A percentile compares a stretch with the other conserved stretches of the same genome.
Evolutionary conservation across 225 moss, liverwort and hornwort species (phyloP).

Genomic region (Pleurozium schreberi): DNA sequence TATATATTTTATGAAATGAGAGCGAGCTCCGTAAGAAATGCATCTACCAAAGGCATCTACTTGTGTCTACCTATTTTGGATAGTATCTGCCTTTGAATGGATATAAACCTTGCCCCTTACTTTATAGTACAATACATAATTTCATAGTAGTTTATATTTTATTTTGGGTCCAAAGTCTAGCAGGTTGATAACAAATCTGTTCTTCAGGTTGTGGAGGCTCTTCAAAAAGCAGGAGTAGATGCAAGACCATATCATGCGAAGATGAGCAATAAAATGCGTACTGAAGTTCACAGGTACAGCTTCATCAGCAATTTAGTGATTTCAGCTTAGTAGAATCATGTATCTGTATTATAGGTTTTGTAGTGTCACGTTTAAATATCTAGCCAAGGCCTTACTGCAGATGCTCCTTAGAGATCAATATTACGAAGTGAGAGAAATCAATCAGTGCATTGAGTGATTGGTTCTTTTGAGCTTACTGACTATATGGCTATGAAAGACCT

Average conservation of each 20-base stretch:
- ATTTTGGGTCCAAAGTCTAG: too few relatives aligned
- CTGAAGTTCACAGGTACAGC: slow-evolving; percentile 66
- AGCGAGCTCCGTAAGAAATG: too few relatives aligned
- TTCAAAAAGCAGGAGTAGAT: slow-evolving; percentile 60
- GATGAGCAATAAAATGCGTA: slow-evolving; percentile 51
- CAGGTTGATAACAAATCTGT: background rate
- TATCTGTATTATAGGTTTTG: background rate
- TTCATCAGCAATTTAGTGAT: background rate
- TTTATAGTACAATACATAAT: too few relatives aligned
- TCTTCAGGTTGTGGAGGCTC: slow-evolving; percentile 60
- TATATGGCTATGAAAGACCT: background rate
- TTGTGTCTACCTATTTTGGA: too few relatives aligned
- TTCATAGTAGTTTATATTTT: too few relatives aligned
- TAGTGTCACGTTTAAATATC: background rate
- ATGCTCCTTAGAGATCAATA: background rate
- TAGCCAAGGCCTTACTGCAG: background rate
- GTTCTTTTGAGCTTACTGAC: background rate
- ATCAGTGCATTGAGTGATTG: background rate
- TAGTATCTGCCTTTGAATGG: too few relatives aligned
- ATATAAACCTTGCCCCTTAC: too few relatives aligned
- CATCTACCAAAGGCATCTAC: too few relatives aligned
- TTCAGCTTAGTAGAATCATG: background rate
- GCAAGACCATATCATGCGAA: slow-evolving; percentile 87
- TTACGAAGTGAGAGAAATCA: background rate
- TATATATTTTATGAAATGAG: too few relatives aligned